These are phyloP conservation scores for Penicillium sp. DNA, from an alignment of 2,329 filamentous ascomycete genomes.

Conservation along the genomic window DNA sequence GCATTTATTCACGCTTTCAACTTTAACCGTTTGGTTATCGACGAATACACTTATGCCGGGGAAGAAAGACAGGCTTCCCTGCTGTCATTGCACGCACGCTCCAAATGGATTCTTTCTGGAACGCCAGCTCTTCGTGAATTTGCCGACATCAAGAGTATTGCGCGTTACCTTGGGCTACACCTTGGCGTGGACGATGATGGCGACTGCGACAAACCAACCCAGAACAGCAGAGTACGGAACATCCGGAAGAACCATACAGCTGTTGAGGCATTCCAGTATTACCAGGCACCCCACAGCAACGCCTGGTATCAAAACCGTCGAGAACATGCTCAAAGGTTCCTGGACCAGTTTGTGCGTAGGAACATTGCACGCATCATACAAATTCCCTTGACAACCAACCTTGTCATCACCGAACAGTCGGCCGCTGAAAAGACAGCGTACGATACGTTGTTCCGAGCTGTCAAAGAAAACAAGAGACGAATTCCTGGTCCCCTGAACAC, in stretches of 20 bases:
- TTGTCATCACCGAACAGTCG: constrained; percentile 45
- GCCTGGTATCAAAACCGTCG: constrained; percentile 54
- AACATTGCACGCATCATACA: constrained; percentile 45
- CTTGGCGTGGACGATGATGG: constrained; percentile 55
- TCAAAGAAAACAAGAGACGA: constrained; percentile 38
- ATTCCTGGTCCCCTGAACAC: constrained; percentile 39
- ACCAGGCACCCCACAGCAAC: constrained; percentile 48
- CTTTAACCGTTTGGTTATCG: constrained; percentile 60
- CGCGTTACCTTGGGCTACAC: constrained; percentile 53
- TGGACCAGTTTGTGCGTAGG: constrained; percentile 52
- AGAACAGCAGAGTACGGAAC: constrained; percentile 44
- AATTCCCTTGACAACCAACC: constrained; percentile 44
- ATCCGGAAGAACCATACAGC: constrained; percentile 29
- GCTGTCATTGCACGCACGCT: constrained; percentile 47
- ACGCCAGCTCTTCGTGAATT: constrained; percentile 60
- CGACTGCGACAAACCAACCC: constrained; percentile 41
- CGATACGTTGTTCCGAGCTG: constrained; percentile 53
- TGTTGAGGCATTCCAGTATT: constrained; percentile 56
- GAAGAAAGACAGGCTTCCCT: constrained; percentile 43
- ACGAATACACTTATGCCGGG: constrained; percentile 61
- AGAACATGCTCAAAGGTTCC: constrained; percentile 52
- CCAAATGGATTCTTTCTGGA: constrained; percentile 62
- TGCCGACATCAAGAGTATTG: constrained; percentile 58
- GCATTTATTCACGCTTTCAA: constrained; percentile 58
- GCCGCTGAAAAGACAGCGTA: constrained; percentile 53